Evolutionary conservation across 352 stramenopile species (phyloP).

Genomic region (Pythium periplocum): DNA sequence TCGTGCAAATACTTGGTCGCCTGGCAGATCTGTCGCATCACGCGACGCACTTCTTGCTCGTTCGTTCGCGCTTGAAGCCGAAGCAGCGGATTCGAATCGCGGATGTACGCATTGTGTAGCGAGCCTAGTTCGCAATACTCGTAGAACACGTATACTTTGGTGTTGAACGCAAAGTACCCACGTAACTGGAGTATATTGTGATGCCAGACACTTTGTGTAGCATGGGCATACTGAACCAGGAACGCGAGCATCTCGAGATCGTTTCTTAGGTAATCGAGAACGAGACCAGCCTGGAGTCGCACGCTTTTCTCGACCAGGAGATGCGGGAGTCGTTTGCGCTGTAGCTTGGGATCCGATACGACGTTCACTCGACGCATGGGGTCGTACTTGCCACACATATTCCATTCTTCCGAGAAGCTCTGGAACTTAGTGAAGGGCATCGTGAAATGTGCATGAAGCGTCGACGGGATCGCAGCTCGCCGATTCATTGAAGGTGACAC

Average conservation of each 20-base stretch:
- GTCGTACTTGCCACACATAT: constrained; percentile 54
- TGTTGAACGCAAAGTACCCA: constrained; percentile 43
- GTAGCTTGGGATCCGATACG: constrained; percentile 40
- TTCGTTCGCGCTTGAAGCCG: constrained; percentile 28
- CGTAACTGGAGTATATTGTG: constrained; percentile 46
- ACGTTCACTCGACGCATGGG: constrained; percentile 48
- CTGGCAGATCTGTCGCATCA: constrained; percentile 84
- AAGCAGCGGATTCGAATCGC: constrained; percentile 32
- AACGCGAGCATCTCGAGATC: constrained; percentile 64
- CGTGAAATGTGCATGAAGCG: constrained; percentile 18
- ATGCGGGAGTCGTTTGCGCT: constrained; percentile 40
- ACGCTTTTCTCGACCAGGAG: constrained; percentile 56
- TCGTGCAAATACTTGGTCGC: constrained; percentile 47
- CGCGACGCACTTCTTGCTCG: constrained; percentile 41
- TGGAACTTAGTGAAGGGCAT: constrained; percentile 42
- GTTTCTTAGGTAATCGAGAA: constrained; percentile 35
- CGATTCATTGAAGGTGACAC: too few species aligned
- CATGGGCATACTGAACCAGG: constrained; percentile 33
- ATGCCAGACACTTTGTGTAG: constrained; percentile 31
- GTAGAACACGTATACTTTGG: constrained; percentile 48
- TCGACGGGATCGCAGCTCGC: background rate
- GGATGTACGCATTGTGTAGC: constrained; percentile 47
- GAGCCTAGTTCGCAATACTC: constrained; percentile 61
- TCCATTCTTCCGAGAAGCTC: constrained; percentile 58
- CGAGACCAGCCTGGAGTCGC: constrained; percentile 28